Conservation (phyloP, 768 basidiomycete species). For the Lyophyllum shimeji region DNA sequence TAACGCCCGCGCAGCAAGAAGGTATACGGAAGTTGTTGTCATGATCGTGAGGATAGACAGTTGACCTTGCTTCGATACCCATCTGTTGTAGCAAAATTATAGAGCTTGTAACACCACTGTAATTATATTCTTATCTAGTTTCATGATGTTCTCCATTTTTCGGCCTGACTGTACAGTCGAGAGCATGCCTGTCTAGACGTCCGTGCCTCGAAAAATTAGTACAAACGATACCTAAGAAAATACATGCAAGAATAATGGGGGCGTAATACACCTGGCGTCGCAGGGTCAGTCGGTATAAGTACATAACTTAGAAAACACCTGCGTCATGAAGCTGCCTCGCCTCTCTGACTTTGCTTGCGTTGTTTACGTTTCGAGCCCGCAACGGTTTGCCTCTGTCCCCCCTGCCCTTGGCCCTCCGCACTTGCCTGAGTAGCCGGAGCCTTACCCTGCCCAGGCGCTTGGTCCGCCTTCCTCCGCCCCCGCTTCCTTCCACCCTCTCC, state of each 20-base stretch:
- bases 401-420: not conserved
- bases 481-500: not conserved
- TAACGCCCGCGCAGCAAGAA: constrained; percentile 80
- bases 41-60: constrained; percentile 26
- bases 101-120: not conserved
- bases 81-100: not conserved
- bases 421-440: not conserved
- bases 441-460: not conserved
- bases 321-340: not conserved
- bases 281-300: too few relatives aligned
- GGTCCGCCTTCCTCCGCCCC: not conserved
- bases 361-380: constrained; percentile 1
- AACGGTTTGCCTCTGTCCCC: not conserved
- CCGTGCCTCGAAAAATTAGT: not conserved
- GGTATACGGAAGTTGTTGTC: constrained; percentile 68
- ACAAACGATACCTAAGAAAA: not conserved
- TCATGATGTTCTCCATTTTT: not conserved
- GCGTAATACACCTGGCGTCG: too few relatives aligned
- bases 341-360: constrained; percentile 4
- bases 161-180: too few relatives aligned
- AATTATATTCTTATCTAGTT: not conserved
- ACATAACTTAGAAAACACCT: not conserved
- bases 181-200: too few relatives aligned
- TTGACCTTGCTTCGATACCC: not conserved
- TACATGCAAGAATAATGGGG: not conserved